Percentiles rank a stretch among this genome's conserved stretches.
These are phyloP conservation scores for Xylogone sp. DNA, from an alignment of 2,329 filamentous ascomycete species.

Conservation along the genomic window DNA sequence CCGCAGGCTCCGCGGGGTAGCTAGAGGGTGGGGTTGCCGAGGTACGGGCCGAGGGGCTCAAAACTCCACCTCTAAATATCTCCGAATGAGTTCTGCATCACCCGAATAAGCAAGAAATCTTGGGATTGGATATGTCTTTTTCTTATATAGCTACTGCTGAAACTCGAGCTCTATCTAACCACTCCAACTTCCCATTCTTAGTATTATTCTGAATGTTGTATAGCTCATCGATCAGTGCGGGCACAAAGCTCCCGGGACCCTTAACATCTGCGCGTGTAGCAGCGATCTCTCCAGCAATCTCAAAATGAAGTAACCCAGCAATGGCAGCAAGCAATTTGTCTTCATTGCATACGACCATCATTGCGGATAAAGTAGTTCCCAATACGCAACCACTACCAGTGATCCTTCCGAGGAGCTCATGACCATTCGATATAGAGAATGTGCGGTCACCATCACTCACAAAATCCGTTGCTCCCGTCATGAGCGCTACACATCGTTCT, in stretches of 20 bases:
- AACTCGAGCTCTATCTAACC: conserved; percentile 43
- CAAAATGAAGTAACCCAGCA: conserved; percentile 72
- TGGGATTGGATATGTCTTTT: too few species aligned
- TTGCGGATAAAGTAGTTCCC: conserved; percentile 75
- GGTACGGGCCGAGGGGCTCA: too few species aligned
- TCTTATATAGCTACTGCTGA: neutral
- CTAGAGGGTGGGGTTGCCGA: neutral
- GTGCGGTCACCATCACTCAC: conserved; percentile 71
- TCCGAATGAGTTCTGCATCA: too few species aligned
- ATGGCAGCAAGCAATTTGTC: conserved; percentile 71
- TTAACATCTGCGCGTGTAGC: conserved; percentile 51
- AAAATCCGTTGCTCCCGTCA: conserved; percentile 78
- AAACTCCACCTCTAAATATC: too few species aligned
- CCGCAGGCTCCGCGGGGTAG: conserved; percentile 51
- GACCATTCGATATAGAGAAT: conserved; percentile 70
- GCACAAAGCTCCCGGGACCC: conserved; percentile 84
- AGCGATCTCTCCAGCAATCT: conserved; percentile 40
- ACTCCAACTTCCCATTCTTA: conserved; percentile 41
- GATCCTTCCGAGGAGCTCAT: conserved; percentile 64
- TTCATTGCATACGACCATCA: conserved; percentile 57
- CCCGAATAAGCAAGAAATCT: too few species aligned
- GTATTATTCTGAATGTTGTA: conserved; percentile 47
- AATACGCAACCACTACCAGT: conserved; percentile 84
- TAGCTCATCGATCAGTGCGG: conserved; percentile 75
- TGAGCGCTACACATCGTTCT: conserved; percentile 69